Percentiles rank a stretch among this genome's conserved stretches.
These are phyloP conservation scores for Colletotrichum sp. DNA, from an alignment of 2,329 filamentous ascomycete species.

Conservation along the genomic window DNA sequence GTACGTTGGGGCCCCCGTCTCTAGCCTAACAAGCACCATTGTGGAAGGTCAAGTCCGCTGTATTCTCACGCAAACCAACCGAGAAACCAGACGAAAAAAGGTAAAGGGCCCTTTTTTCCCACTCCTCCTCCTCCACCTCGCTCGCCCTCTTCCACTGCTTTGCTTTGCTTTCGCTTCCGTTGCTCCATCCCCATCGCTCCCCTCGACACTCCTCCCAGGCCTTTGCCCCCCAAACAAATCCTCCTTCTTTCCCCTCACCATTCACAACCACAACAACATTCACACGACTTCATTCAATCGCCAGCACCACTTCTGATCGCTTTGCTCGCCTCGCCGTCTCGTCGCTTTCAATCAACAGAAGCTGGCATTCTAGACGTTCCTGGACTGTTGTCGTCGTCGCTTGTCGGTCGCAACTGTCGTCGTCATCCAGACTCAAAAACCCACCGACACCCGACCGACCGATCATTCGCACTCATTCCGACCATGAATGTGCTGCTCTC, in stretches of 20 bases:
- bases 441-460: not conserved
- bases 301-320: not conserved
- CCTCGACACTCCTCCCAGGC: not conserved
- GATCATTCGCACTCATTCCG: not conserved
- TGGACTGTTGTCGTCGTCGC: slow-evolving; percentile 12
- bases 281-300: not conserved
- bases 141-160: not conserved
- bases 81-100: not conserved
- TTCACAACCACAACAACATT: not conserved
- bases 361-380: slow-evolving; percentile 7
- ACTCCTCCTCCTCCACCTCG: not conserved
- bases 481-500: slow-evolving; percentile 68
- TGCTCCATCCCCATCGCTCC: slow-evolving; percentile 6
- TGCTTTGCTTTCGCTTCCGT: not conserved
- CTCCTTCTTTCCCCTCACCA: slow-evolving; percentile 21
- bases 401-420: slow-evolving; percentile 15
- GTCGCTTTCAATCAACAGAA: not conserved
- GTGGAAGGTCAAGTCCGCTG: not conserved
- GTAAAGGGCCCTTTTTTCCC: slow-evolving; percentile 6
- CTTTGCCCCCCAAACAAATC: slow-evolving; percentile 15
- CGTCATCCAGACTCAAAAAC: slow-evolving; percentile 13
- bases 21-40: not conserved
- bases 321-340: not conserved
- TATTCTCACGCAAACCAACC: not conserved
- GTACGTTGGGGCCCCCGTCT: not conserved